Evolutionary conservation across 2,329 filamentous ascomycete species (phyloP).

Genomic region (Penicillium sp.): DNA sequence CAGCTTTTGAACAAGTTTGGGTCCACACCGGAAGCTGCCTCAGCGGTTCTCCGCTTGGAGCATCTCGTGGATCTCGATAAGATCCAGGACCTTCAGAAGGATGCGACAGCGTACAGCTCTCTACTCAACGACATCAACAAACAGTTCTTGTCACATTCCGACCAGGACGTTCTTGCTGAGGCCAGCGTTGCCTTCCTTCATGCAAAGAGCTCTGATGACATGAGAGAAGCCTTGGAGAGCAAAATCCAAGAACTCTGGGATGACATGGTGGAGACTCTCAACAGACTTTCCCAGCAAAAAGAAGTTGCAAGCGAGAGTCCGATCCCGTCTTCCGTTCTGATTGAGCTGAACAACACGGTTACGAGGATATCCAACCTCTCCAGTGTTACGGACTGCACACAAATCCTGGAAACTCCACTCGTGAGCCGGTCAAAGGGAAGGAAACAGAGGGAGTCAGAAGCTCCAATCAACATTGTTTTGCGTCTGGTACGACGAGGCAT

Average conservation of each 20-base stretch:
- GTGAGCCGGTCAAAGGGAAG: constrained; percentile 42
- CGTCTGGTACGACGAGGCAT: constrained; percentile 75
- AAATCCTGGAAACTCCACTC: constrained; percentile 68
- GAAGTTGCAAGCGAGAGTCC: constrained; percentile 74
- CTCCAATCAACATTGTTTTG: constrained; percentile 69
- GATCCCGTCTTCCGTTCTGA: constrained; percentile 67
- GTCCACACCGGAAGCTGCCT: constrained; percentile 83
- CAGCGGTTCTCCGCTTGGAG: constrained; percentile 82
- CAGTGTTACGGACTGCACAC: constrained; percentile 76
- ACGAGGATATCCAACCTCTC: constrained; percentile 81
- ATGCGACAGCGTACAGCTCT: constrained; percentile 77
- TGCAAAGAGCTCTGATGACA: constrained; percentile 83
- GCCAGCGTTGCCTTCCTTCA: constrained; percentile 82
- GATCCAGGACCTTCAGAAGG: constrained; percentile 87
- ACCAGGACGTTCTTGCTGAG: constrained; percentile 82
- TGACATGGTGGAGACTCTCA: constrained; percentile 74
- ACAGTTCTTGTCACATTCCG: constrained; percentile 91
- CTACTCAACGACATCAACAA: constrained; percentile 90
- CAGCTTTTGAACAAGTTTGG: constrained; percentile 91
- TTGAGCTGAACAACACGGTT: constrained; percentile 73
- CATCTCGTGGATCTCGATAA: constrained; percentile 85
- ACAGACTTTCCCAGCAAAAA: constrained; percentile 71
- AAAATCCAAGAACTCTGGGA: constrained; percentile 88
- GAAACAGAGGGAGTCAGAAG: constrained; percentile 45
- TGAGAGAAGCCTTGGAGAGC: constrained; percentile 81